Percentiles rank a stretch among this genome's conserved stretches.
Evolutionary conservation across 2,329 filamentous ascomycete genomes (phyloP).

Genomic region (Trichoderma sp.): DNA sequence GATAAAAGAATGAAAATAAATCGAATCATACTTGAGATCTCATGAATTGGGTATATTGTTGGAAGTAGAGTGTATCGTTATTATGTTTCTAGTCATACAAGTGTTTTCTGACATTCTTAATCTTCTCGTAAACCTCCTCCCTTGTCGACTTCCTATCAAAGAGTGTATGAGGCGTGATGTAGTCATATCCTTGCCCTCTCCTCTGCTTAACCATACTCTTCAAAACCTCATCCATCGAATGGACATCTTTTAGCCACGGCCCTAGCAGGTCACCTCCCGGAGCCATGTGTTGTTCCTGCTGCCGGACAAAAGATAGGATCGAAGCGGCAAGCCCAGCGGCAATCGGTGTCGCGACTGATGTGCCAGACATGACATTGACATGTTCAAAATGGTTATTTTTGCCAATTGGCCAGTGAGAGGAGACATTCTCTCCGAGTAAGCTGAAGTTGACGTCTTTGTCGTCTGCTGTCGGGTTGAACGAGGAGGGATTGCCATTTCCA

Average conservation of each 20-base stretch:
- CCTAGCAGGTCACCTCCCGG: not conserved
- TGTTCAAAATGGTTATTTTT: not conserved
- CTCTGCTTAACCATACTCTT: slow-evolving; percentile 6
- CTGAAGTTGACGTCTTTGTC: slow-evolving; percentile 1
- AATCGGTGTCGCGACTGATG: not conserved
- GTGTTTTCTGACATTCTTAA: not conserved
- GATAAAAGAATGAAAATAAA: not conserved
- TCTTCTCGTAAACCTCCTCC: not conserved
- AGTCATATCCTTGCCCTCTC: not conserved
- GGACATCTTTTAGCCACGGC: not conserved
- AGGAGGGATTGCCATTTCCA: not conserved
- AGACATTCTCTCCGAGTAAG: not conserved
- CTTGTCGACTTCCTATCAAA: not conserved
- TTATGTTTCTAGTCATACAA: not conserved
- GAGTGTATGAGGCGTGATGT: not conserved
- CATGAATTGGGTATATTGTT: not conserved
- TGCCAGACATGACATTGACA: not conserved
- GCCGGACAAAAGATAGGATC: not conserved
- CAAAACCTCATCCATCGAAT: not conserved
- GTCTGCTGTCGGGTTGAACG: not conserved
- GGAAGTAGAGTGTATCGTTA: not conserved
- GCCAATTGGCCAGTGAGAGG: not conserved
- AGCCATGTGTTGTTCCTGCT: not conserved
- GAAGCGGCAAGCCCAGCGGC: not conserved
- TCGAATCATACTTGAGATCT: not conserved